A percentile compares a stretch with the other conserved stretches of the same genome.
Evolutionary conservation across 1,284 basidiomycete species (phyloP).

Genomic region (Cutaneotrichosporon mucoides): DNA sequence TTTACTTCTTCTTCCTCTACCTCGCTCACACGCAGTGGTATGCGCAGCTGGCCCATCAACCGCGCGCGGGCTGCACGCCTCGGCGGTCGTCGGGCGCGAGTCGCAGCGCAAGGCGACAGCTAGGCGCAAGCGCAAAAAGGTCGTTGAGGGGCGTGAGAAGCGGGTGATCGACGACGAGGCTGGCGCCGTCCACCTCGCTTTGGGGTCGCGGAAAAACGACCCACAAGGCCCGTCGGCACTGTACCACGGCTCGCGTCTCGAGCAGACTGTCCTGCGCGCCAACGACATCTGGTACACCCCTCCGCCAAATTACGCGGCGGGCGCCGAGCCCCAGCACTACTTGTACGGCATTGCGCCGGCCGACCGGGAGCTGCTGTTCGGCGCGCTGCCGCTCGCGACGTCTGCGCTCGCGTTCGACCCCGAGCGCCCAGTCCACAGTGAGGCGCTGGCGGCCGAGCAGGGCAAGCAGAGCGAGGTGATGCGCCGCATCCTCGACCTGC

Average conservation of each 20-base stretch:
- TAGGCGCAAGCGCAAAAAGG: slow-evolving; percentile 17
- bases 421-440: slow-evolving; percentile 8
- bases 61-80: slow-evolving; percentile 3
- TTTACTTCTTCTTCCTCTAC: no score
- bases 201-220: slow-evolving; percentile 14
- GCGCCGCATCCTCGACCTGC: slow-evolving; percentile 70
- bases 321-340: slow-evolving; percentile 31
- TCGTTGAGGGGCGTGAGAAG: slow-evolving; percentile 5
- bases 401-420: slow-evolving; percentile 29
- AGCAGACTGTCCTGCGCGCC: slow-evolving; percentile 24
- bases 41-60: slow-evolving; percentile 1
- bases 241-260: slow-evolving; percentile 32
- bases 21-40: neutral
- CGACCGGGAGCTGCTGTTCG: slow-evolving; percentile 41
- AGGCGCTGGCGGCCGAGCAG: slow-evolving; percentile 48
- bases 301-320: slow-evolving; percentile 35
- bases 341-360: slow-evolving; percentile 32
- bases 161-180: slow-evolving; percentile 3
- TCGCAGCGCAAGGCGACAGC: slow-evolving; percentile 12
- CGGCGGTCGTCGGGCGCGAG: slow-evolving; percentile 8
- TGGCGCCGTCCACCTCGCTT: slow-evolving; percentile 12
- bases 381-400: slow-evolving; percentile 39
- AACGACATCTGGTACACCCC: slow-evolving; percentile 36
- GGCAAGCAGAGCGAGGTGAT: slow-evolving; percentile 61
- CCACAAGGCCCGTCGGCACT: slow-evolving; percentile 15